Conservation (phyloP, 225 moss, liverwort and hornwort genomes). For the Bryoerythrophyllum caledonicum region DNA sequence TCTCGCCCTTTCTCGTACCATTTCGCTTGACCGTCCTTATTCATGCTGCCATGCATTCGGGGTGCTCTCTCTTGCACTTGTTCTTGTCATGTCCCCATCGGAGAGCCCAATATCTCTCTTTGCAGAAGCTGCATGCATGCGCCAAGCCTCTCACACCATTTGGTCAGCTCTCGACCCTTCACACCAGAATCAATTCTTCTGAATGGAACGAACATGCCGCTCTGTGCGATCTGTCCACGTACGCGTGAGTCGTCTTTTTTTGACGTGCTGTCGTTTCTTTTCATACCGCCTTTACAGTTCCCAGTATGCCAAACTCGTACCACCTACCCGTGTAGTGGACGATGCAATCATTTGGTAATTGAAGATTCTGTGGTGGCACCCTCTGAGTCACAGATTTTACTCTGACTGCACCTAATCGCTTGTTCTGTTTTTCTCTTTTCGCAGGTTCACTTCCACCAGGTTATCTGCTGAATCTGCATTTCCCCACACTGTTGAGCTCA, state of each 20-base stretch:
- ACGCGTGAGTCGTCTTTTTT: too few species aligned
- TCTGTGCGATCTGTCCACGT: background rate
- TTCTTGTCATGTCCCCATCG: background rate
- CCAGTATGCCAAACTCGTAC: background rate
- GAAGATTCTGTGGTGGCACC: background rate
- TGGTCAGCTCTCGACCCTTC: background rate
- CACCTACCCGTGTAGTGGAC: too few species aligned
- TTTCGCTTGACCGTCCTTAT: background rate
- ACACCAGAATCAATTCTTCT: background rate
- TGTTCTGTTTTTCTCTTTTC: background rate
- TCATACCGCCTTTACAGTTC: background rate
- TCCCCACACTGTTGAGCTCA: constrained; percentile 24
- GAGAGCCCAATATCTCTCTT: background rate
- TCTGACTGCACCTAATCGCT: background rate
- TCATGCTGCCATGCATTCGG: background rate
- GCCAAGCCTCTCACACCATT: background rate
- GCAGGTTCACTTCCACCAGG: background rate
- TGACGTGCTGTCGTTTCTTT: background rate
- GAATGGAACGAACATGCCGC: too few species aligned
- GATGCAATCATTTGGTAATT: background rate
- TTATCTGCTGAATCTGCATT: background rate
- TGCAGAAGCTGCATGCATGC: too few species aligned
- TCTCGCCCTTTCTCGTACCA: background rate
- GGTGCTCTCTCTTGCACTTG: background rate
- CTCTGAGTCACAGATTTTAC: background rate